Evolutionary conservation across 2,329 filamentous ascomycete genomes (phyloP).

Genomic region (Scedosporium boydii): DNA sequence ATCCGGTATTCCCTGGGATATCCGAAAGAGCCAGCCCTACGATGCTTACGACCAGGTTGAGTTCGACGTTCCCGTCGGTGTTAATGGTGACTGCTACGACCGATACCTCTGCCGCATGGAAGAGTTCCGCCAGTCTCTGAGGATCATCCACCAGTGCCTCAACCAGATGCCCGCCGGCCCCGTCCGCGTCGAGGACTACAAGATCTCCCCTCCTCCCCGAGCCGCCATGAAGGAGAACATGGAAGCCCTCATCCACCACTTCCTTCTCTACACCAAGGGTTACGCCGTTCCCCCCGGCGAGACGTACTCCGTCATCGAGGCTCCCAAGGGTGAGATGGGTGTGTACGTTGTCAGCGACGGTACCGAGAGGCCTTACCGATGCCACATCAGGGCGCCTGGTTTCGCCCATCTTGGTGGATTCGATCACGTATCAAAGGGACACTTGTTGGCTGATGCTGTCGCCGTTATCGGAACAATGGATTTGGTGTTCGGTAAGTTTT

Average conservation of each 20-base stretch:
- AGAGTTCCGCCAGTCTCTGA: constrained; percentile 95
- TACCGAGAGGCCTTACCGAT: constrained; percentile 91
- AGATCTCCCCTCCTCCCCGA: constrained; percentile 90
- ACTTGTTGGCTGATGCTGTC: constrained; percentile 91
- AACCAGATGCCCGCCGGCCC: constrained; percentile 98
- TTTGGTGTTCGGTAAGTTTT: constrained; percentile 69
- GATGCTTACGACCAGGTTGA: constrained; percentile 97
- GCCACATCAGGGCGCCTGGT: constrained; percentile 92
- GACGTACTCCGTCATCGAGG: constrained; percentile 96
- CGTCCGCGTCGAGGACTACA: constrained; percentile 96
- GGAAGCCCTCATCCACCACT: constrained; percentile 99
- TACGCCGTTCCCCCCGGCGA: constrained; percentile 95
- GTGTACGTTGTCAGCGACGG: constrained; percentile 95
- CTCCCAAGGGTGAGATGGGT: constrained; percentile 99
- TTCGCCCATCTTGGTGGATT: constrained; percentile 94
- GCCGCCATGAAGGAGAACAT: constrained; percentile 99
- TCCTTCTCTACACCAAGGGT: constrained; percentile 96
- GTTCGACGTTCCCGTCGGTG: constrained; percentile 92
- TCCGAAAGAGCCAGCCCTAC: constrained; percentile 94
- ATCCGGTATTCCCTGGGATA: constrained; percentile 90
- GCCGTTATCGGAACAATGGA: constrained; percentile 90
- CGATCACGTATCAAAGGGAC: constrained; percentile 85
- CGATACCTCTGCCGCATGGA: constrained; percentile 99
- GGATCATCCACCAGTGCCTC: constrained; percentile 97
- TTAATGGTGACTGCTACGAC: constrained; percentile 98